Evolutionary conservation across 345 rosid species (phyloP), one percentile per base, ranked within the genome.

Genomic region (Mercurialis annua): DNA sequence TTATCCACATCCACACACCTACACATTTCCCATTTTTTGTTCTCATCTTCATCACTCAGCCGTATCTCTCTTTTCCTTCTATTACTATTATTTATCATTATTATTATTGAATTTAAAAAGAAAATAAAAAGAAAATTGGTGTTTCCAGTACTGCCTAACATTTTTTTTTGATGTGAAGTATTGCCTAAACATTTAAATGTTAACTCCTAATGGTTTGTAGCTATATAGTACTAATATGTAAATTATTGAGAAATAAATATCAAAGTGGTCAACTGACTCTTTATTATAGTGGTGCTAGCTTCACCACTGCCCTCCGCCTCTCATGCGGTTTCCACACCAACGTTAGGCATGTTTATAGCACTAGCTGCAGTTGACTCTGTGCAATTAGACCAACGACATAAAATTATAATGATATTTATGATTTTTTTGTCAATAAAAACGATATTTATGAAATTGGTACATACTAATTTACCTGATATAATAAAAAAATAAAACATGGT

Each of bases 1-100:
- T 69, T 59, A 49, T 69, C 66, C 66, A 12, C 55, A n/a, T n/a
- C n/a, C n/a, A 29, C 55, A 3, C n/a, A 6, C 52, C 27, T 18
- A 20, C 10, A 44, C 31, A 7, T 17, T 12, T 3, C 8, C 1
- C 2, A n/a, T 14, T 2, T 21, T 16, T 21, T 36, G 69, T 36
- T 23, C 46, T 11, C 40, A 53, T 66, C 61, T 8, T 38, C 26
- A 17, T 40, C 24, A 5, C n/a, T 24, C n/a, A 26, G 2, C 7
- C 16, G 3, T 38, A 23, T n/a, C 36, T 1, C 17, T 54, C 10
- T 8, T 17, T 46, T 10, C 23, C n/a, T n/a, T n/a, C n/a, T n/a
- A n/a, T n/a, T n/a, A n/a, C n/a, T n/a, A 27, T 10, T 20, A 10
- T 18, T 48, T 3, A 10, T 36, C n/a, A n/a, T 59, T 27, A 3